Evolutionary conservation across 2,329 filamentous ascomycete genomes (phyloP).

Genomic region (Pleoardoris graminearum): DNA sequence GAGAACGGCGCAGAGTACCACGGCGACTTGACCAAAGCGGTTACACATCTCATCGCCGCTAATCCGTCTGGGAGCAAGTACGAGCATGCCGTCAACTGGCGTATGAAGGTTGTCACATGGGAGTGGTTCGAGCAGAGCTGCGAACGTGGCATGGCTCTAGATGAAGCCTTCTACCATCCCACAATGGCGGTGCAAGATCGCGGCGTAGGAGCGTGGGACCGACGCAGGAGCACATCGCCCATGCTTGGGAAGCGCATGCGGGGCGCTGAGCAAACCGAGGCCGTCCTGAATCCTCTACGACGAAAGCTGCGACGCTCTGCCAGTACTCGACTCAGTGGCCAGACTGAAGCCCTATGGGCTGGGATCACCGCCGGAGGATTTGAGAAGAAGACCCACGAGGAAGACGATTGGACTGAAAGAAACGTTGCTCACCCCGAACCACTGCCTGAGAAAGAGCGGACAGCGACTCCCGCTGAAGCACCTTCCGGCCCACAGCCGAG

Average conservation of each 20-base stretch:
- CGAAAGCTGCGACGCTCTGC: conserved; percentile 86
- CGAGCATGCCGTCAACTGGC: conserved; percentile 81
- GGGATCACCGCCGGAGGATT: conserved; percentile 68
- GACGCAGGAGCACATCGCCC: conserved; percentile 44
- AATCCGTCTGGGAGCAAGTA: conserved; percentile 87
- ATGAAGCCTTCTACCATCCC: conserved; percentile 84
- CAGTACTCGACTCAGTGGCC: conserved; percentile 78
- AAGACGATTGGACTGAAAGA: conserved; percentile 43
- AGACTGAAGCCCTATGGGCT: conserved; percentile 85
- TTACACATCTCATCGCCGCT: conserved; percentile 85
- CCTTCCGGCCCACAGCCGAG: conserved; percentile 15
- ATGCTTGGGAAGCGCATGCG: conserved; percentile 45
- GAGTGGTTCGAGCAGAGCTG: conserved; percentile 87
- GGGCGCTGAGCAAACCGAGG: conserved; percentile 29
- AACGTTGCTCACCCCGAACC: conserved; percentile 25
- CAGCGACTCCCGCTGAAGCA: conserved; percentile 7
- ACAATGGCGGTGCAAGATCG: conserved; percentile 69
- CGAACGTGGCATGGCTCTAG: conserved; percentile 84
- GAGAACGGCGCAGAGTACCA: conserved; percentile 81
- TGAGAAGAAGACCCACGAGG: conserved; percentile 26
- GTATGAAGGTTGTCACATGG: conserved; percentile 74
- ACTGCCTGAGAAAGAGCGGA: conserved; percentile 16
- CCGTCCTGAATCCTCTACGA: conserved; percentile 53
- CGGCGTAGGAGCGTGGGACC: conserved; percentile 75
- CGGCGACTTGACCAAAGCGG: conserved; percentile 80